Percentiles rank a stretch among this genome's conserved stretches.
These are phyloP conservation scores for Talaromyces islandicus DNA, from an alignment of 2,329 filamentous ascomycete species.

Conservation along the genomic window DNA sequence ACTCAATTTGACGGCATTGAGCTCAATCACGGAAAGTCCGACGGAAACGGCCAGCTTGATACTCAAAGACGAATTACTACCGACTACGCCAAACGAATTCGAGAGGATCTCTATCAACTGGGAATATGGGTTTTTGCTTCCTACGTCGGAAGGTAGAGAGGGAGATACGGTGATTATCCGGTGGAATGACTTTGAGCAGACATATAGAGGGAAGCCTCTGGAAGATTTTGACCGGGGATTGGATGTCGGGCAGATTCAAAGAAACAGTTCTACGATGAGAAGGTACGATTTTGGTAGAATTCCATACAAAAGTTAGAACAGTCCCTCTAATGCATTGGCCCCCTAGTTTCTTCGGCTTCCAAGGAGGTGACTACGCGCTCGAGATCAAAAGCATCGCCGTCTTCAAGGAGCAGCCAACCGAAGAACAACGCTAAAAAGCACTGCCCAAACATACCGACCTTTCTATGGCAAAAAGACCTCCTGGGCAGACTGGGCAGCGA, in stretches of 20 bases:
- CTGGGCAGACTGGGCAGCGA: background rate
- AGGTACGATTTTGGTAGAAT: conserved; percentile 49
- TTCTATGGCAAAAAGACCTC: background rate
- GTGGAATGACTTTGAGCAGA: conserved; percentile 63
- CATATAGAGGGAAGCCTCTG: conserved; percentile 64
- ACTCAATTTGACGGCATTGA: conserved; percentile 56
- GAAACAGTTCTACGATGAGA: conserved; percentile 72
- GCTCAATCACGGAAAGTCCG: conserved; percentile 45
- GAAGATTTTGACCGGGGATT: conserved; percentile 52
- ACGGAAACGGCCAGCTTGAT: conserved; percentile 66
- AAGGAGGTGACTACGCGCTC: conserved; percentile 63
- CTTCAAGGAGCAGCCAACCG: conserved; percentile 13
- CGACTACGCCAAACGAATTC: conserved; percentile 53
- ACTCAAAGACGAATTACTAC: conserved; percentile 63
- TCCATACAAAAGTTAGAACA: background rate
- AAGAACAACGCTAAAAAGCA: background rate
- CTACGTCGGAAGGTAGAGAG: conserved; percentile 13
- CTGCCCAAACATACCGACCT: background rate
- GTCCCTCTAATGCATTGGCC: conserved; percentile 7
- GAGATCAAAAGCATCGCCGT: conserved; percentile 52
- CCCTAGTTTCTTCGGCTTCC: conserved; percentile 67
- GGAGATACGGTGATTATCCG: conserved; percentile 47
- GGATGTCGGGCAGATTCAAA: conserved; percentile 55
- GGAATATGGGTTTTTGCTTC: conserved; percentile 60
- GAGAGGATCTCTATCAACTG: conserved; percentile 67